Evolutionary conservation across 768 basidiomycete species (phyloP).

Genomic region (Leccinum sublutescens): DNA sequence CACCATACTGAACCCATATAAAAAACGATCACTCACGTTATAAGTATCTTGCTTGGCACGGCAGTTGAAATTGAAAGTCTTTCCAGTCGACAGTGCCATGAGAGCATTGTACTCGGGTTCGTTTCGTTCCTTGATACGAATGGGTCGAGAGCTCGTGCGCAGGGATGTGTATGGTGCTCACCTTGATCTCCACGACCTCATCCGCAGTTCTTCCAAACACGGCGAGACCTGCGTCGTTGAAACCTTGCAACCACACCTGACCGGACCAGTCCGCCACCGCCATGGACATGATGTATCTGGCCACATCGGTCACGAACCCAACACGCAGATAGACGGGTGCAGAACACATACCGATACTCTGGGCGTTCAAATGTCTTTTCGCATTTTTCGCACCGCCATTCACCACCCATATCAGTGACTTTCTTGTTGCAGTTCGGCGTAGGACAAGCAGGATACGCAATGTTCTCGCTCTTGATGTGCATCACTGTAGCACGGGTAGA

Average conservation of each 20-base stretch:
- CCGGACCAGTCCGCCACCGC: constrained; percentile 88
- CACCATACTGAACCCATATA: background rate
- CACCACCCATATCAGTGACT: constrained; percentile 61
- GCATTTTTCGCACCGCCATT: constrained; percentile 96
- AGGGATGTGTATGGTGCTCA: constrained; percentile 19
- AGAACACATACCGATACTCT: constrained; percentile 66
- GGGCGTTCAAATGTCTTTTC: constrained; percentile 67
- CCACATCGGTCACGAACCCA: constrained; percentile 1
- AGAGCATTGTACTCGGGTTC: constrained; percentile 56
- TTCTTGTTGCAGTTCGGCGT: constrained; percentile 86
- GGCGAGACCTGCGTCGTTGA: constrained; percentile 84
- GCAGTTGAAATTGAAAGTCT: constrained; percentile 78
- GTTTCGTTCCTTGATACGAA: constrained; percentile 49
- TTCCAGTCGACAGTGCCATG: constrained; percentile 64
- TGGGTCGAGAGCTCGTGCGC: background rate
- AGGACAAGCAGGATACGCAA: constrained; percentile 89
- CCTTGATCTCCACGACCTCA: constrained; percentile 73
- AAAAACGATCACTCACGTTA: constrained; percentile 51
- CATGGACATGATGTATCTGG: constrained; percentile 78
- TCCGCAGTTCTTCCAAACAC: constrained; percentile 80
- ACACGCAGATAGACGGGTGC: background rate
- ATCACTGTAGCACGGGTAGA: constrained; percentile 78
- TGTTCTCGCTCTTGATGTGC: constrained; percentile 79
- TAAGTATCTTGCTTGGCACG: constrained; percentile 86
- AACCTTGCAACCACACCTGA: constrained; percentile 91